Base-by-base conservation (phyloP, 768 basidiomycete genomes). In the Suillus luteus region DNA sequence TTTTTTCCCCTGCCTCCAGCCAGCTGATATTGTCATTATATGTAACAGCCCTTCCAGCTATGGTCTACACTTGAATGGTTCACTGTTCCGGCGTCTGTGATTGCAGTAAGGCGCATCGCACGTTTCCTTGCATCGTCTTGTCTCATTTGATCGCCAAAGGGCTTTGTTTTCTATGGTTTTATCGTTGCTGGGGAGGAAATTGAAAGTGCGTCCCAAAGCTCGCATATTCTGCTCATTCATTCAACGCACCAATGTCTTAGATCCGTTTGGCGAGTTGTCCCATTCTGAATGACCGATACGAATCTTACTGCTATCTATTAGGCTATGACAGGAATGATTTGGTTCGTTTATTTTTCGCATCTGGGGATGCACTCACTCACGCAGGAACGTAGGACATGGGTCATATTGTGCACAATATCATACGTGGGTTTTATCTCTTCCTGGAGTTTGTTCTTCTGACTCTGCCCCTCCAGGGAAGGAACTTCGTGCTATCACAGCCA, bases 261-360 rank as follows among this genome's bases (percentile, higher is more conserved):
- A 83, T 75, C 82, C 81, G 14, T 83, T 82, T 67, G 82, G 78
- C 70, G 63, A 67, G 74, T 59, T 49, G 24, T 24, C 55, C 5
- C 17, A 14, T 64, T 63, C 43, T 44, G 40, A 35, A 24, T 19
- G 37, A 33, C 8, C 2, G 27, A 58, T 7, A 33, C 24, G 55
- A 27, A 35, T 64, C 19, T 33, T 15, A 59, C 11, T 33, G 40
- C 17, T 15, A 31, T 46, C 17, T n/a, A 31, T 33, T 12, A 76
- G 76, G 88, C 55, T 90, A 90, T 67, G 89, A 89, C 75, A 88
- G 86, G 74, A 90, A 90, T 71, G 89, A 90, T 67, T 80, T 90
- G 62, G 85, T 86, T 65, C 63, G 82, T 74, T 14, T 22, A 9
- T 27, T 58, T 59, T 19, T n/a, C 24, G 15, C 24, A 54, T 51